Percentiles rank a stretch among this genome's conserved stretches.
These are phyloP conservation scores for Hortiboletus rubellus DNA, from an alignment of 1,284 basidiomycete genomes.

Conservation along the genomic window DNA sequence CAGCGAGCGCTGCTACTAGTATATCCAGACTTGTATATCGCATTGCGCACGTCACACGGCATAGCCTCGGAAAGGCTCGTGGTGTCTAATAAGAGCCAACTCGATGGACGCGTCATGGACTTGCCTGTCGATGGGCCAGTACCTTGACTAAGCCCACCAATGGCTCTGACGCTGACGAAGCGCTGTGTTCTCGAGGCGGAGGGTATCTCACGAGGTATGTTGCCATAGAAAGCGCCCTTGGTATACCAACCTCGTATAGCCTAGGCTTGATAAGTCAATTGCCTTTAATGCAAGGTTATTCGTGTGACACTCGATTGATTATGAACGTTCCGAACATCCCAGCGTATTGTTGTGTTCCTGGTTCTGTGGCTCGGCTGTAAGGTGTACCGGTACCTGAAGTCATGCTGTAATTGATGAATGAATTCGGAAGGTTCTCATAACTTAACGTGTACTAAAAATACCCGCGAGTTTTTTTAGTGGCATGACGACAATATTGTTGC, in stretches of 20 bases:
- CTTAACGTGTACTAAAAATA: not conserved
- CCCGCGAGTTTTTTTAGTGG: not conserved
- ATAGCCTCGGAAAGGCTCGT: conserved; percentile 64
- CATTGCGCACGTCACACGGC: conserved; percentile 69
- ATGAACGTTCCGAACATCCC: not conserved
- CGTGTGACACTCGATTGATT: conserved; percentile 47
- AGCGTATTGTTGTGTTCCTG: conserved; percentile 55
- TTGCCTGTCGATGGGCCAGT: conserved; percentile 58
- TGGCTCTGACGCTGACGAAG: conserved; percentile 19
- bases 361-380: conserved; percentile 62
- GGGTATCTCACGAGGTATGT: conserved; percentile 58
- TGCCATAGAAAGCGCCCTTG: conserved; percentile 53
- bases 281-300: conserved; percentile 62
- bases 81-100: conserved; percentile 56
- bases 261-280: conserved; percentile 63
- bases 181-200: conserved; percentile 58
- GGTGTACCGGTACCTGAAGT: conserved; percentile 46
- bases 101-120: conserved; percentile 62
- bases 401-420: not conserved
- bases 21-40: conserved; percentile 74
- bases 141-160: conserved; percentile 39
- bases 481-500: not conserved
- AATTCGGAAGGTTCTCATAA: too few relatives aligned
- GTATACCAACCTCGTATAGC: conserved; percentile 27
- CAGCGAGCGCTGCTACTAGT: conserved; percentile 50